A percentile compares a stretch with the other conserved stretches of the same genome.
Evolutionary conservation across 2,329 filamentous ascomycete species (phyloP).

Genomic region (Rhytidhysteron rufulum): DNA sequence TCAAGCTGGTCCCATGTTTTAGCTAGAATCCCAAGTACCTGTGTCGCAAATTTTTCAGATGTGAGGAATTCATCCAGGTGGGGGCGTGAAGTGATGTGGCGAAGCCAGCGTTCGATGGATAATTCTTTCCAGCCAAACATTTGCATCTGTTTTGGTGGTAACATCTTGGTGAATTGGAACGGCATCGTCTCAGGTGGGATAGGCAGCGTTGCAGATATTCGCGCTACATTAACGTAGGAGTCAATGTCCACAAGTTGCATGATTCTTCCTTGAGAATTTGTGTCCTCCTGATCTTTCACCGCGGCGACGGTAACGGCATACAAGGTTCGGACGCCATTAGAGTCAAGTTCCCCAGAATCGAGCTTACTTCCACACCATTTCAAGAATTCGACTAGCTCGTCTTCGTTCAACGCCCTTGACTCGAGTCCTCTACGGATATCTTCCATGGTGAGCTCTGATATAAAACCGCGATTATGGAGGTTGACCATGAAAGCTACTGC

Average conservation of each 20-base stretch:
- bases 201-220: constrained; percentile 77
- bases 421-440: constrained; percentile 84
- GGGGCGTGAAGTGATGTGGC: constrained; percentile 63
- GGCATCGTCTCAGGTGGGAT: constrained; percentile 79
- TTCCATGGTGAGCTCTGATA: constrained; percentile 80
- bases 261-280: constrained; percentile 60
- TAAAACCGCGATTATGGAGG: constrained; percentile 76
- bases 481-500: constrained; percentile 72
- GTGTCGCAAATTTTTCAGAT: constrained; percentile 69
- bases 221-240: constrained; percentile 70
- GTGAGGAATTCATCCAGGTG: constrained; percentile 61
- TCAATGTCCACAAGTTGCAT: constrained; percentile 73
- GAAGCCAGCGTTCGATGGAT: constrained; percentile 80
- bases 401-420: constrained; percentile 71
- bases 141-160: constrained; percentile 66
- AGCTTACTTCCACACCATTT: constrained; percentile 77
- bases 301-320: constrained; percentile 78
- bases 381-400: constrained; percentile 78
- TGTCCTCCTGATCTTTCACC: constrained; percentile 49
- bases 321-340: constrained; percentile 61
- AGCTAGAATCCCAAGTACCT: constrained; percentile 75
- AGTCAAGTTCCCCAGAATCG: constrained; percentile 67
- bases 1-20: constrained; percentile 87
- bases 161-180: constrained; percentile 71
- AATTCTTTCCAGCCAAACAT: constrained; percentile 83